Evolutionary conservation across 2,329 filamentous ascomycete species (phyloP), one percentile per base, ranked within the genome.

Genomic region (Colletotrichum sp.): DNA sequence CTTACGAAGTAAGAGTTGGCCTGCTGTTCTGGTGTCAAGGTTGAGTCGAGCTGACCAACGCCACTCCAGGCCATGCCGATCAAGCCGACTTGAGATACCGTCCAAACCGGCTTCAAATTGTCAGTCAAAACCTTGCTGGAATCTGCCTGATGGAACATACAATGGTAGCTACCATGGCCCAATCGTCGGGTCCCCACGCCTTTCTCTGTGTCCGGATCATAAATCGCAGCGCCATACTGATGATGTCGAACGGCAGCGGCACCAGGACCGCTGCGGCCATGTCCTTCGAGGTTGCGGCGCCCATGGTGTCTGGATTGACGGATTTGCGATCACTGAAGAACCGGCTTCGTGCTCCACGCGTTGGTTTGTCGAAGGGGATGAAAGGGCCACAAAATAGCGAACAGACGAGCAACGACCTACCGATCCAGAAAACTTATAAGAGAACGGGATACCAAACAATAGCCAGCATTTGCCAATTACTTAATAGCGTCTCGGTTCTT

Each of bases 61-160:
- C 73, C 73, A n/a, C 73, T 75, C 73, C 73, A 75, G 16, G 73
- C 73, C 73, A 75, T 73, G 32, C 73, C 73, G 12, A 75, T 38
- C 16, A 75, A 60, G 0, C 73, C 73, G 21, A 75, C 48, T 28
- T 75, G 70, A 4, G 55, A 64, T 9, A 75, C 32, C 16, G 32
- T 13, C 73, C 73, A 75, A 4, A 75, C 70, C 8, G 73, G 73
- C 73, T 75, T 48, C n/a, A 4, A 3, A 8, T 18, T 34, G 69
- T 75, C 58, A 75, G 70, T 30, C 24, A 5, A 52, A 15, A 15
- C 12, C 9, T 12, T n/a, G 30, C 13, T 21, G 13, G 13, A 13
- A 9, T 21, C 5, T 15, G 15, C 7, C 7, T 26, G 6, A 21
- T 18, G 13, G 15, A 30, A 75, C 73, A 4, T 75, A 75, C 73